Percentiles rank a stretch among this genome's conserved stretches.
These are phyloP conservation scores for Schizosaccharomyces octosporus DNA, from an alignment of 805 yeast species.

Conservation along the genomic window DNA sequence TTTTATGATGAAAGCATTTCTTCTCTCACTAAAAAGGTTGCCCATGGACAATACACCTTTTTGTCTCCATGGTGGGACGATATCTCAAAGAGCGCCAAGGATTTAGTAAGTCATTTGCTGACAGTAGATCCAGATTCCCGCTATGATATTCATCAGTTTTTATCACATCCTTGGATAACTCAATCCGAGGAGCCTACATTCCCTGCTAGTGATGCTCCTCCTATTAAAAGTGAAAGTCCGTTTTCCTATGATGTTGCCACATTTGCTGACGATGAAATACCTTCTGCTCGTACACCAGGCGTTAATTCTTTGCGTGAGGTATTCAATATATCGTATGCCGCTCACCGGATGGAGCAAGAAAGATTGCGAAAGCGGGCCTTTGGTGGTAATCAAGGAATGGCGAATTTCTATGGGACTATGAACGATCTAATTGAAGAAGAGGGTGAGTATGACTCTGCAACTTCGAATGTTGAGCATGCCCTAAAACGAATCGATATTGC, in stretches of 20 bases:
- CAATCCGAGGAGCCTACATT: conserved; percentile 12
- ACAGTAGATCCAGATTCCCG: conserved; percentile 48
- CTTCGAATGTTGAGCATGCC: neutral
- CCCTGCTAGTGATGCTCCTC: conserved; percentile 9
- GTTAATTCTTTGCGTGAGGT: conserved; percentile 67
- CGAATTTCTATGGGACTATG: neutral
- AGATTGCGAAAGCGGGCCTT: conserved; percentile 13
- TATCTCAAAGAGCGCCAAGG: conserved; percentile 40
- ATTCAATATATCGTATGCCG: conserved; percentile 66
- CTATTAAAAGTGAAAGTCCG: conserved; percentile 5
- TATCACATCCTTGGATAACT: conserved; percentile 55
- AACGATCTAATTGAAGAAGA: neutral
- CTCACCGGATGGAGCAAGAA: conserved; percentile 58
- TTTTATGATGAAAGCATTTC: conserved; percentile 49
- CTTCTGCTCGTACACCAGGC: conserved; percentile 20
- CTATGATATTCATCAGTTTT: conserved; percentile 46
- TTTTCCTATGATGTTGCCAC: neutral
- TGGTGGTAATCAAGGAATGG: neutral
- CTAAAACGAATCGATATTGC: neutral
- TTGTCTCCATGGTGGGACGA: conserved; percentile 81
- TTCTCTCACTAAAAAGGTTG: conserved; percentile 48
- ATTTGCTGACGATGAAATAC: conserved; percentile 3
- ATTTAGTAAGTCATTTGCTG: conserved; percentile 38
- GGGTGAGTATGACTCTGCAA: neutral
- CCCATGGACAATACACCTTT: conserved; percentile 54